These are phyloP conservation scores for Suillus ampliporus DNA, from an alignment of 768 basidiomycete genomes.

Conservation along the genomic window DNA sequence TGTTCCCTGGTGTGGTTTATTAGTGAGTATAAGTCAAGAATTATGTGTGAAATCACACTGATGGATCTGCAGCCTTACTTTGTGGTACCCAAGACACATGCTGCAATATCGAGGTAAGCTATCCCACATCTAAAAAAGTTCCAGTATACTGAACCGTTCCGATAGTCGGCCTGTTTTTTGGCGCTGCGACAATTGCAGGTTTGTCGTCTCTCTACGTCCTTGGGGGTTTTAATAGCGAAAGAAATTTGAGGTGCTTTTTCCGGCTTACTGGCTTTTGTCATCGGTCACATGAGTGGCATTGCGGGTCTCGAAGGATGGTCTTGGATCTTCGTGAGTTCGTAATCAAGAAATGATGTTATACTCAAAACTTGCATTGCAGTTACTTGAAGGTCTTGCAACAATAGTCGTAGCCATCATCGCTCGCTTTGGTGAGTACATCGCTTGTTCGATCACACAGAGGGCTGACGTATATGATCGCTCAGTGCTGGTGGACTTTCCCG, in stretches of 20 bases:
- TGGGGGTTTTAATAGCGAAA: not conserved
- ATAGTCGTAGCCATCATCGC: slow-evolving; percentile 59
- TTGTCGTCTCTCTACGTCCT: not conserved
- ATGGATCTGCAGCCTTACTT: slow-evolving; percentile 49
- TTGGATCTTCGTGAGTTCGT: slow-evolving; percentile 64
- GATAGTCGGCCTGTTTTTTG: slow-evolving; percentile 62
- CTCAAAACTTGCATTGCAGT: slow-evolving; percentile 4
- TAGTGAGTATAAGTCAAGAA: slow-evolving; percentile 49
- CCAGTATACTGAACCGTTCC: slow-evolving; percentile 2
- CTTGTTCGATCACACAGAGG: not conserved
- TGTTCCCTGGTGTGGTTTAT: slow-evolving; percentile 77
- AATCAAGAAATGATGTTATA: slow-evolving; percentile 1
- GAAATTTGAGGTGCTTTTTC: slow-evolving; percentile 53
- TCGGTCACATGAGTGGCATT: slow-evolving; percentile 56
- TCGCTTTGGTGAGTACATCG: slow-evolving; percentile 46
- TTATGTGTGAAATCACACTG: not conserved
- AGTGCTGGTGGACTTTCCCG: slow-evolving; percentile 70
- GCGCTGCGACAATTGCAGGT: slow-evolving; percentile 67
- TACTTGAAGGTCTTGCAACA: slow-evolving; percentile 69
- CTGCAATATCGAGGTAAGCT: slow-evolving; percentile 51
- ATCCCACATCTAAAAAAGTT: not conserved
- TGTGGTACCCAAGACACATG: slow-evolving; percentile 72
- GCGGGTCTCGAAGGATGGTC: slow-evolving; percentile 61
- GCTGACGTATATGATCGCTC: not conserved
- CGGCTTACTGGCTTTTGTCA: slow-evolving; percentile 60